A percentile compares a stretch with the other conserved stretches of the same genome.
Evolutionary conservation across 495 filamentous ascomycete genomes (phyloP).

Genomic region (Aspergillus carlsbadensis): DNA sequence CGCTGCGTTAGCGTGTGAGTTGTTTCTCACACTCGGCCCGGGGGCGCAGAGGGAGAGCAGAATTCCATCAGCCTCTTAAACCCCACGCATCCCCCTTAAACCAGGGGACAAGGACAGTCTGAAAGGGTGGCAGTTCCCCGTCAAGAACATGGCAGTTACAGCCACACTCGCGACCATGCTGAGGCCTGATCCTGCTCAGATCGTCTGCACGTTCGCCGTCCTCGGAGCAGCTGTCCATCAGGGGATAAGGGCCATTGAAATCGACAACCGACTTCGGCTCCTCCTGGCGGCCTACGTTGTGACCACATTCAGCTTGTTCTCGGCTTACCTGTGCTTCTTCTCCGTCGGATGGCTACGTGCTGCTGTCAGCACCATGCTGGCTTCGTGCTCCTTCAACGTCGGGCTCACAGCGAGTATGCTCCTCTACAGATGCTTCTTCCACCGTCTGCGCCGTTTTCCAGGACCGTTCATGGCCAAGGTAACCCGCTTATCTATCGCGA

Average conservation of each 20-base stretch:
- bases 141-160: neutral
- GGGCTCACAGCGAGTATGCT: neutral
- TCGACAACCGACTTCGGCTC: conserved; percentile 6
- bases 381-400: neutral
- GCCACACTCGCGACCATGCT: neutral
- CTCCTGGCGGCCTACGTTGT: conserved; percentile 1
- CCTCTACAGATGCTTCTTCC: conserved; percentile 3
- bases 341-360: neutral
- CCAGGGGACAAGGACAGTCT: too few species aligned
- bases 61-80: too few species aligned
- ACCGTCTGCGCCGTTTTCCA: neutral
- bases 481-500: neutral
- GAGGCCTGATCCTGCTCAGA: neutral
- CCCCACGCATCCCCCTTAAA: too few species aligned
- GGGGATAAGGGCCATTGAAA: conserved; percentile 5
- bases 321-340: neutral
- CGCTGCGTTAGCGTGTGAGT: too few species aligned
- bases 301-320: neutral
- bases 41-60: too few species aligned
- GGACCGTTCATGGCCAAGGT: neutral
- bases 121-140: too few species aligned
- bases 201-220: neutral
- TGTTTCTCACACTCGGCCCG: too few species aligned
- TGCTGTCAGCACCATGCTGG: neutral
- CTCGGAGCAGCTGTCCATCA: conserved; percentile 9